Evolutionary conservation across 1,284 basidiomycete species (phyloP).

Genomic region (Ustilago sp.): DNA sequence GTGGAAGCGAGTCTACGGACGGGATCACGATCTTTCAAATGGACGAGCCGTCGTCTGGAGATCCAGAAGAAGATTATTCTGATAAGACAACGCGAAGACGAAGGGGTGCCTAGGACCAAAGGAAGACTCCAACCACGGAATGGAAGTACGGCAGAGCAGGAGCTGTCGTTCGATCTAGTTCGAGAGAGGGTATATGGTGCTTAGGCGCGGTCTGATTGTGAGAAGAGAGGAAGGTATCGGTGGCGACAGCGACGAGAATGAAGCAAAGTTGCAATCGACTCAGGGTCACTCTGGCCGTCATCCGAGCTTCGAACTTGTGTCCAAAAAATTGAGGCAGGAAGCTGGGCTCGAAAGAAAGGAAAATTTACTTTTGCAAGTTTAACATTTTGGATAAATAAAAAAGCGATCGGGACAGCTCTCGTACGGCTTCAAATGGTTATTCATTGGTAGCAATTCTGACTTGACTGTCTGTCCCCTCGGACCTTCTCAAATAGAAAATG

Average conservation of each 20-base stretch:
- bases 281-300: conserved; percentile 14
- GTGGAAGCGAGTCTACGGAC: background rate
- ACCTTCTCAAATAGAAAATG: background rate
- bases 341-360: background rate
- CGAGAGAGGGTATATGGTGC: conserved; percentile 10
- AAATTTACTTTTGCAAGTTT: background rate
- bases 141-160: background rate
- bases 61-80: background rate
- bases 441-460: background rate
- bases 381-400: background rate
- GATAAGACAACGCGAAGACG: background rate
- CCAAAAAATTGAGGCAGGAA: conserved; percentile 18
- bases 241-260: conserved; percentile 4
- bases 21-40: background rate
- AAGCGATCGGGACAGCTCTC: conserved; percentile 22
- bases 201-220: background rate
- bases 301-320: conserved; percentile 33
- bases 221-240: background rate
- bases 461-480: too few species aligned
- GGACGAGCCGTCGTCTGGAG: background rate
- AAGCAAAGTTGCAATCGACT: background rate
- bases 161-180: background rate
- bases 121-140: background rate
- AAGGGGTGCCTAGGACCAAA: background rate
- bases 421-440: conserved; percentile 17